Evolutionary conservation across 306 rosid genomes (phyloP), one percentile per base, ranked within the genome.

Genomic region (Alnus glutinosa): DNA sequence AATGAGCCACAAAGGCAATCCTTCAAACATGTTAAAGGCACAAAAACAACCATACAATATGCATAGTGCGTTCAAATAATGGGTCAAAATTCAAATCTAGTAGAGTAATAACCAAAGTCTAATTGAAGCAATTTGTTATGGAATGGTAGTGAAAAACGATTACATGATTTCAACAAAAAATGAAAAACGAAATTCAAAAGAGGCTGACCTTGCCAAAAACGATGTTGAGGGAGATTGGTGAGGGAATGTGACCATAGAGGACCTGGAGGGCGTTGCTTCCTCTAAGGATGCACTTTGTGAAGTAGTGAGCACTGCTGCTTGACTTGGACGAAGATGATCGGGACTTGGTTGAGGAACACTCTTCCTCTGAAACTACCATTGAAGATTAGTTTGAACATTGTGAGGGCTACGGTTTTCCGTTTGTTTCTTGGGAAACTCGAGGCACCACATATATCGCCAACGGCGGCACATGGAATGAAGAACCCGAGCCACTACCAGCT

Each of bases 331-430:
- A 88, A 36, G 97, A 91, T 9, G 91, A 84, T 73, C 91, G 86
- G 10, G 91, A 82, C 79, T 90, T 90, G 7, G 88, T 84, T 4
- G 97, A 92, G 51, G 98, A 94, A 67, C 97, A 92, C 85, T 92
- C 95, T 79, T 92, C 97, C 83, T 94, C 97, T 48, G 93, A 89
- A 74, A 91, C 97, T 79, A 97, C 97, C 97, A 92, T 94, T 80
- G 34, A 39, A 50, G 71, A 54, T 78, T 52, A 68, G 57, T 48
- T 30, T 15, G 39, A 46, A 51, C 73, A 11, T 46, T 1, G 39
- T 9, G 5, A 50, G 23, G 50, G 62, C 74, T 81, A 77, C 78
- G 84, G 78, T 58, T 67, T 47, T 54, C 55, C n/a, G 70, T n/a
- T 55, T 39, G 77, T 54, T 79, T 63, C 16, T 48, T 70, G 55